Conservation (phyloP, 148 eudicot species). For the Polygonum aviculare region DNA sequence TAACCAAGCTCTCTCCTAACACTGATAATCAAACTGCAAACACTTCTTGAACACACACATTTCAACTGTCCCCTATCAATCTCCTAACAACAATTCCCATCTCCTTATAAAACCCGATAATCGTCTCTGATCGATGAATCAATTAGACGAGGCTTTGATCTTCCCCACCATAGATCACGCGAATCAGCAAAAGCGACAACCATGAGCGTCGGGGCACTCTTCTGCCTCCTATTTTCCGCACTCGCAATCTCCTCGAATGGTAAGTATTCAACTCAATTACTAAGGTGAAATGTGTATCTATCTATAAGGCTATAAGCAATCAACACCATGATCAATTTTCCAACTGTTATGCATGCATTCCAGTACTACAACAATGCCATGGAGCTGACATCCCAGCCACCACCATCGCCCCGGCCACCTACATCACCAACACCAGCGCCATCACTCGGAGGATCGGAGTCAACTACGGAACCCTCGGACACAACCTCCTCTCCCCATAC, state of each 20-base stretch:
- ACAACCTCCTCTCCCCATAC: slow-evolving; percentile 53
- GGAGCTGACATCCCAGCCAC: neutral
- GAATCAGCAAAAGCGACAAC: neutral
- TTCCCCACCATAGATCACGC: neutral
- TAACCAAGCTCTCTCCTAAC: slow-evolving; percentile 7
- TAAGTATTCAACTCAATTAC: neutral
- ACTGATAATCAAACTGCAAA: slow-evolving; percentile 3
- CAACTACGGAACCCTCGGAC: slow-evolving; percentile 62
- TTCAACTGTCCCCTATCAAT: slow-evolving; percentile 1
- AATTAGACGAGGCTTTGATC: neutral
- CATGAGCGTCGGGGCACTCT: neutral
- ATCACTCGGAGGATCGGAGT: slow-evolving; percentile 33
- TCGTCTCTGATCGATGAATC: neutral
- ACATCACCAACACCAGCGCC: neutral
- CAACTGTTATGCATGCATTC: neutral
- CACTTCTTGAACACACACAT: neutral
- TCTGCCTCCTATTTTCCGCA: neutral
- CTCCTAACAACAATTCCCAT: neutral
- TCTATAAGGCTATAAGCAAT: neutral
- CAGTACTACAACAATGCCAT: neutral
- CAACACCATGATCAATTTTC: neutral
- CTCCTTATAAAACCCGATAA: neutral
- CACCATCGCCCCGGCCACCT: neutral
- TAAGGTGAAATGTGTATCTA: neutral
- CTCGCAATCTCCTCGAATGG: neutral